Percentiles rank a stretch among this genome's conserved stretches.
phyloP scores from a whole-genome alignment of 73 alveolate species.

The Uronychia binucleata region DNA sequence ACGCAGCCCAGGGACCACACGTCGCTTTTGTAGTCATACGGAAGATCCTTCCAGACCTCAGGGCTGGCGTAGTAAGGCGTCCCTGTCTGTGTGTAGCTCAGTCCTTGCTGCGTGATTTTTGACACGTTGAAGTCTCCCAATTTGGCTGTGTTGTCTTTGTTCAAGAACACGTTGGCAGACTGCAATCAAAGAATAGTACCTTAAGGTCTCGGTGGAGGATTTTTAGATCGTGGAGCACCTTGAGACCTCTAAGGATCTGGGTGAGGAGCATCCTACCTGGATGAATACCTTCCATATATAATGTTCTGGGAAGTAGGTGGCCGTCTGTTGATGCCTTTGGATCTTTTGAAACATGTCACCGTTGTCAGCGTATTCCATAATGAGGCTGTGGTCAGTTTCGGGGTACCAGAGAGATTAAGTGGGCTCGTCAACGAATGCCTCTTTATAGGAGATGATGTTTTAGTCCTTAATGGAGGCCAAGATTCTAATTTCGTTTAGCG shows the following conservation, averaged over 20 bases:
- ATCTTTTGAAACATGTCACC: slow-evolving; percentile 93
- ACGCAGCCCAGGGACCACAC: slow-evolving; percentile 72
- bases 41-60: slow-evolving; percentile 93
- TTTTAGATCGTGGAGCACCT: slow-evolving; percentile 88
- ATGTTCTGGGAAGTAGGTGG: slow-evolving; percentile 81
- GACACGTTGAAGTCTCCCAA: slow-evolving; percentile 93
- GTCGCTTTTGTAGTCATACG: slow-evolving; percentile 82
- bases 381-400: slow-evolving; percentile 52
- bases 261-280: too few relatives aligned
- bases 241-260: slow-evolving; percentile 82
- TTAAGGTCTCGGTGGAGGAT: slow-evolving; percentile 91
- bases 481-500: slow-evolving; percentile 78
- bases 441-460: slow-evolving; percentile 73
- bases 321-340: slow-evolving; percentile 76
- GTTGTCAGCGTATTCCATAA: slow-evolving; percentile 95
- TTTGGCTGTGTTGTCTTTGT: slow-evolving; percentile 80
- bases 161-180: slow-evolving; percentile 90
- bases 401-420: slow-evolving; percentile 61
- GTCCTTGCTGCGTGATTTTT: slow-evolving; percentile 84
- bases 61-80: slow-evolving; percentile 96
- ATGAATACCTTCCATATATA: slow-evolving; percentile 87
- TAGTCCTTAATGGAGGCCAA: slow-evolving; percentile 57
- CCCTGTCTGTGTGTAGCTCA: slow-evolving; percentile 88
- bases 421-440: slow-evolving; percentile 77
- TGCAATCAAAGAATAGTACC: slow-evolving; percentile 12